Conservation (phyloP, 768 basidiomycete species). For the Tylopilus sp. region DNA sequence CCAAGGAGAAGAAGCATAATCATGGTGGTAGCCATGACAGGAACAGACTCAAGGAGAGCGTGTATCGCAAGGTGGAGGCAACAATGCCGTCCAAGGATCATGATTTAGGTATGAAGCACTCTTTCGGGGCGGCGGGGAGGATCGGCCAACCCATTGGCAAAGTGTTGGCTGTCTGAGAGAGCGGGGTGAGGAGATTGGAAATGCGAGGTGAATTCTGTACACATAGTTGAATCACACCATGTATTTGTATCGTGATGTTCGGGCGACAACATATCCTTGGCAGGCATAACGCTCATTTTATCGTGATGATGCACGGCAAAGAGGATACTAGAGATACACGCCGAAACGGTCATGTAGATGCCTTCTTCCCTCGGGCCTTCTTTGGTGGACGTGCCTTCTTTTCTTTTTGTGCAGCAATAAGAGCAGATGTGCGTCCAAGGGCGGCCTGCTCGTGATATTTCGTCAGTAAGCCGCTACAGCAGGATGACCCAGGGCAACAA, state of each 20-base stretch:
- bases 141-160: slow-evolving; percentile 60
- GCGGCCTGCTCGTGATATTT: slow-evolving; percentile 48
- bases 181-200: slow-evolving; percentile 1
- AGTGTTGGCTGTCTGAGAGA: slow-evolving; percentile 30
- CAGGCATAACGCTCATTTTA: slow-evolving; percentile 12
- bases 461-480: slow-evolving; percentile 50
- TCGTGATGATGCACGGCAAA: slow-evolving; percentile 22
- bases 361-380: slow-evolving; percentile 74
- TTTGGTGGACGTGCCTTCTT: slow-evolving; percentile 63
- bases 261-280: neutral
- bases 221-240: slow-evolving; percentile 13
- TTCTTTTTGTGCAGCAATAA: slow-evolving; percentile 66
- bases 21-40: slow-evolving; percentile 37
- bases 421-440: slow-evolving; percentile 73
- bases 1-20: slow-evolving; percentile 44
- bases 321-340: slow-evolving; percentile 25
- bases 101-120: slow-evolving; percentile 29
- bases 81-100: slow-evolving; percentile 48
- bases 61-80: slow-evolving; percentile 44
- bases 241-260: neutral
- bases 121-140: slow-evolving; percentile 44
- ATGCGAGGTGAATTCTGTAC: slow-evolving; percentile 3
- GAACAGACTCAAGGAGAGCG: slow-evolving; percentile 44
- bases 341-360: slow-evolving; percentile 17
- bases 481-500: slow-evolving; percentile 7